Percentiles rank a stretch among this genome's conserved stretches.
Conservation (phyloP, 257 asterid genomes). For the Nicotiana knightiana region DNA sequence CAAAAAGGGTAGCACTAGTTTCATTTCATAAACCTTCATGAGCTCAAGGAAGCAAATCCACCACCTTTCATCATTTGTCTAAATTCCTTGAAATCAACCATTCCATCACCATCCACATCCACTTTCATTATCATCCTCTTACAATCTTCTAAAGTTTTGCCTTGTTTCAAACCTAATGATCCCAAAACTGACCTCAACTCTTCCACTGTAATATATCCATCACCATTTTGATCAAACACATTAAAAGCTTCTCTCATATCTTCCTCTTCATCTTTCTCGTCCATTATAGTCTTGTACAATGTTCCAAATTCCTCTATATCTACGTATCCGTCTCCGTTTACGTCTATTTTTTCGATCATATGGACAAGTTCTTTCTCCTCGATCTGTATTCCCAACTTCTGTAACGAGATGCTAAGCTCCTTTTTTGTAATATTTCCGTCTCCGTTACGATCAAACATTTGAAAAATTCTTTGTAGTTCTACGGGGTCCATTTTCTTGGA, state of each 20-base stretch:
- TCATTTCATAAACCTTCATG: neutral
- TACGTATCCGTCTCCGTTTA: constrained; percentile 34
- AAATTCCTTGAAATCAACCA: constrained; percentile 35
- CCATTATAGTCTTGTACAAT: constrained; percentile 28
- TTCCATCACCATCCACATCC: constrained; percentile 44
- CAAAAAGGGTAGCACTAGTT: neutral
- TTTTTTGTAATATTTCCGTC: constrained; percentile 35
- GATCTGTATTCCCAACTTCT: constrained; percentile 29
- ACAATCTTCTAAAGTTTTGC: constrained; percentile 33
- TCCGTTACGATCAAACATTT: constrained; percentile 40
- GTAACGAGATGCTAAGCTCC: constrained; percentile 30
- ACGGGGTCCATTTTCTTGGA: constrained; percentile 26
- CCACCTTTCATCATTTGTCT: constrained; percentile 47
- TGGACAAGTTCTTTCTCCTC: constrained; percentile 34
- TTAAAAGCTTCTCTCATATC: constrained; percentile 42
- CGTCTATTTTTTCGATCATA: constrained; percentile 35
- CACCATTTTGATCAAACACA: constrained; percentile 41
- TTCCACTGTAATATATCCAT: constrained; percentile 39
- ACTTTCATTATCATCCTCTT: constrained; percentile 34
- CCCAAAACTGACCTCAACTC: constrained; percentile 36
- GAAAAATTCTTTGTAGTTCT: constrained; percentile 35
- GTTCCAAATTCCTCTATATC: constrained; percentile 37
- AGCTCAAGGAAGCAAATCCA: constrained; percentile 19
- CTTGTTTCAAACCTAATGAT: constrained; percentile 36
- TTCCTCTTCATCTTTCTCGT: constrained; percentile 35